Evolutionary conservation across 495 filamentous ascomycete species (phyloP), one percentile per base, ranked within the genome.

Genomic region (Hypoxylon perforatum): DNA sequence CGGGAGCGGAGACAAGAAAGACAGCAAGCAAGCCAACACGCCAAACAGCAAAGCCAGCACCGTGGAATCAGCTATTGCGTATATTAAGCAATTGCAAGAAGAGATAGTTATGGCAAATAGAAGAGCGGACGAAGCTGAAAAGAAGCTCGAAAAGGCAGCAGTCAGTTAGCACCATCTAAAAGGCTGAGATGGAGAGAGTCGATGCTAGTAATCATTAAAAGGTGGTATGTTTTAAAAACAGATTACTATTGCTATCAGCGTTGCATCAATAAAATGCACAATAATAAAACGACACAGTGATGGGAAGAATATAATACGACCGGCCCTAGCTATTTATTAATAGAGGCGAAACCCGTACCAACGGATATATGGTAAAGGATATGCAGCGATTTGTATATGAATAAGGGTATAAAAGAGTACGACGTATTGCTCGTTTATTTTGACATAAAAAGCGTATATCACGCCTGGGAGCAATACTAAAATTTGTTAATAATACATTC

Each of bases 61-160:
- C 1, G 95, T 99, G 18, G 95, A 98, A 78, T 87, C 90, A 80
- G 95, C 95, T 9, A 98, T 97, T 57, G 91, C 94, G 64, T 98
- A 97, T 71, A 98, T 99, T 79, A 92, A 90, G 73, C 82, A 88
- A 57, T 78, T 99, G 62, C 87, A 96, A 77, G 81, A 84, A 74
- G 90, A 93, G 71, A 75, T 94, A 33, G 84, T 80, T 8, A 88
- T 89, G 23, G 88, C 90, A 14, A 88, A 90, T 54, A 81, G 77
- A 51, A 81, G 87, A 70, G 80, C 93, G 3, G 85, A 86, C 15
- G 82, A 83, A 30, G 88, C 88, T 4, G 90, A 93, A 70, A 80
- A 80, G 57, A 82, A 85, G 69, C 75, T 91, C 17, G 71, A 69
- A 56, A 57, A 61, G 53, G 44, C 33, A 42, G 36, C 60, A 12